These are phyloP conservation scores for Odonthalia washingtoniensis DNA, from an alignment of 31 red algal species.

Conservation along the genomic window DNA sequence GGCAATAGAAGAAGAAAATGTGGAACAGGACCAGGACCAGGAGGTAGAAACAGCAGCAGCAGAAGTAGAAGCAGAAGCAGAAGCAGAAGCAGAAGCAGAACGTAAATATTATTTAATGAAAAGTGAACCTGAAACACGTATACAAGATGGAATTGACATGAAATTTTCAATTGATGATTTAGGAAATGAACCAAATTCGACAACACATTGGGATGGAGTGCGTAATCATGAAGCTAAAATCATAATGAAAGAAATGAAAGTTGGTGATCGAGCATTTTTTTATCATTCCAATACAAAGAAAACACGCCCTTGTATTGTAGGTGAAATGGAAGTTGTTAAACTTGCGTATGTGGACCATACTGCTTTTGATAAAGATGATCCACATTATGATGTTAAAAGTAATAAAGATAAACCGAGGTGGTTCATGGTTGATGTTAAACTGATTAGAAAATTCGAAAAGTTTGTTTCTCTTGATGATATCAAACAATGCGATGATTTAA, in stretches of 20 bases:
- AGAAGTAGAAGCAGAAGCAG: too few species aligned
- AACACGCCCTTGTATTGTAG: conserved; percentile 64
- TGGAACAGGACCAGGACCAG: too few species aligned
- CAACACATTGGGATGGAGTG: conserved; percentile 89
- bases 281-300: conserved; percentile 94
- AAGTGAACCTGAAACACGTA: conserved; percentile 52
- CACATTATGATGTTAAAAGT: conserved; percentile 72
- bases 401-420: conserved; percentile 77
- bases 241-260: conserved; percentile 61
- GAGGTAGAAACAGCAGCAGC: too few species aligned
- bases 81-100: too few species aligned
- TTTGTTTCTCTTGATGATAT: conserved; percentile 74
- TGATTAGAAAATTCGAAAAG: conserved; percentile 59
- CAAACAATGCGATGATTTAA: conserved; percentile 51
- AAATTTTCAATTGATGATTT: conserved; percentile 93
- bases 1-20: too few species aligned
- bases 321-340: conserved; percentile 66
- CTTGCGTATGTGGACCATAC: conserved; percentile 87
- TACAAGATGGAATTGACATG: conserved; percentile 65
- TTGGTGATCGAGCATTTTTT: conserved; percentile 87
- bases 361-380: conserved; percentile 72
- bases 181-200: conserved; percentile 39
- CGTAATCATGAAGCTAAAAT: conserved; percentile 91
- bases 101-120: conserved; percentile 64
- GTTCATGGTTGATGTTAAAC: conserved; percentile 86